Evolutionary conservation across 371 early-diverging fungal genomes (phyloP).

Genomic region (Mortierella sp.): DNA sequence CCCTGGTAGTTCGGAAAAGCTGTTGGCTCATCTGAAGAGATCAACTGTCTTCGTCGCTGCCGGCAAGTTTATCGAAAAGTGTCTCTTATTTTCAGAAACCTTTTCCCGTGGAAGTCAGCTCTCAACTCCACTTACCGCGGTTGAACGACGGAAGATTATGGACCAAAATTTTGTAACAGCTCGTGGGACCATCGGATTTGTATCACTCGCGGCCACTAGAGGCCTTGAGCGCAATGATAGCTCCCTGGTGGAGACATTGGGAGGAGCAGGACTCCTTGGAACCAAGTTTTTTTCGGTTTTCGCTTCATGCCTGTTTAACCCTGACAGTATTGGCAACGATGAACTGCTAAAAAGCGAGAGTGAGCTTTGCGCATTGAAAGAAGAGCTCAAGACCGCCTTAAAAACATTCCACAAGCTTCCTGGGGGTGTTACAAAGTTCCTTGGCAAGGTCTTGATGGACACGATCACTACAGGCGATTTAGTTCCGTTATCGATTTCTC

Average conservation of each 20-base stretch:
- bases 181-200: constrained; percentile 24
- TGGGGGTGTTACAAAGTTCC: neutral
- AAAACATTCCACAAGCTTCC: constrained; percentile 19
- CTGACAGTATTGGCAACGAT: constrained; percentile 46
- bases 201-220: constrained; percentile 8
- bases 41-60: constrained; percentile 9
- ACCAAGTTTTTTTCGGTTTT: constrained; percentile 25
- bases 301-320: constrained; percentile 35
- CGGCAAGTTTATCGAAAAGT: constrained; percentile 36
- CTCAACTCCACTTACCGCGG: constrained; percentile 22
- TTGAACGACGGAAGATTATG: constrained; percentile 27
- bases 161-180: constrained; percentile 36
- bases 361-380: constrained; percentile 11
- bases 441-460: constrained; percentile 26
- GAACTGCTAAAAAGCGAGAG: constrained; percentile 34
- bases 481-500: constrained; percentile 22
- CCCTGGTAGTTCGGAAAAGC: constrained; percentile 20
- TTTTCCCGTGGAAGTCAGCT: constrained; percentile 2
- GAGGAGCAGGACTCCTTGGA: constrained; percentile 19
- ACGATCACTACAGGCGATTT: constrained; percentile 21
- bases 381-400: constrained; percentile 26
- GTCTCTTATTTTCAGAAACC: constrained; percentile 23
- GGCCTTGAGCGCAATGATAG: constrained; percentile 16
- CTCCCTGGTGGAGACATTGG: constrained; percentile 14
- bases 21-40: constrained; percentile 11